Base-by-base conservation (phyloP, 2,329 filamentous ascomycete genomes). In the Daldinia sp. region DNA sequence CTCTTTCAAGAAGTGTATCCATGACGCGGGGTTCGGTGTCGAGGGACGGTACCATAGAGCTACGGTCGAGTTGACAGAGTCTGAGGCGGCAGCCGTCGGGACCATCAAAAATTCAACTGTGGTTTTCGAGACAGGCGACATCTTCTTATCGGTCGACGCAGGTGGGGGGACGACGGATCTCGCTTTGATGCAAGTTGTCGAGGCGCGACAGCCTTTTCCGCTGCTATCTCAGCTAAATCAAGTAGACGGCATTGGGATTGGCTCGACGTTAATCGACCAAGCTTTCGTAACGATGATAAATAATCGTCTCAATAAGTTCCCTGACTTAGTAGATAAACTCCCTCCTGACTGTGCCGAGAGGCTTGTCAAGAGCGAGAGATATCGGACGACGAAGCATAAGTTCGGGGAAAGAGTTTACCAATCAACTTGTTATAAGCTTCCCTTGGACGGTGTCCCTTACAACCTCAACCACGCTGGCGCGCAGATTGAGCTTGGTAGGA, bases 161-260 rank as follows among this genome's bases (percentile, higher is more conserved):
- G 83, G 83, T 0, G 83, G 82, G 3, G 83, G 83, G 1, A 85
- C 83, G 0, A 84, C 82, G 0, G 83, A 85, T 65, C 76, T 84
- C 6, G 80, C 82, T 0, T 72, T 84, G 13, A 83, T 84, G 78
- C 77, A 82, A 20, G 78, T 82, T n/a, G 20, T 81, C 71, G 56
- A 77, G 37, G 70, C 72, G 6, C 68, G 69, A 30, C 70, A 74
- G 20, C 76, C 75, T 0, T 78, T 78, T 42, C 73, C 72, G 12
- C 41, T 67, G 0, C 68, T 79, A 18, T 73, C 77, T 50, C 78
- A 79, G 57, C 68, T 79, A 23, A 78, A 74, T 3, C 75, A 78
- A 41, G 83, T 85, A 7, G 79, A 79, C 15, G 83, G 83, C n/a
- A 77, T 84, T 4, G 82, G 82, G 0, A 82, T 85, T 26, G 83